Conservation (phyloP, 257 asterid species). For the Knoxia roxburghii region DNA sequence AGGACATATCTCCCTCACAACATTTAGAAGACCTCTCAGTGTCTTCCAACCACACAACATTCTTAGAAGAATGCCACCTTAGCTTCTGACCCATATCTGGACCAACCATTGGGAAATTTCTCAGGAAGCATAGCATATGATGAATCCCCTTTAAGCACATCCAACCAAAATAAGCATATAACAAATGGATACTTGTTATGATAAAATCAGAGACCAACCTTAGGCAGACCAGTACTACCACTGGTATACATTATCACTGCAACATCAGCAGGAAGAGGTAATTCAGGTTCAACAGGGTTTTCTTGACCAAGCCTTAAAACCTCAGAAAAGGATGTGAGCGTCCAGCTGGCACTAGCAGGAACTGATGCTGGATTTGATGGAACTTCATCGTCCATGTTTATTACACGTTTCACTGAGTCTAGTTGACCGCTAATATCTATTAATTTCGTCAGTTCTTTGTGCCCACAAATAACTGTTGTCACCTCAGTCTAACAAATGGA, state of each 20-base stretch:
- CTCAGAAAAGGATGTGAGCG: slow-evolving; percentile 55
- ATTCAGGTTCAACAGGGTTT: slow-evolving; percentile 68
- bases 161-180: slow-evolving; percentile 4
- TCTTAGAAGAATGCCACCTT: background rate
- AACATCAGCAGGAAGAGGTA: slow-evolving; percentile 81
- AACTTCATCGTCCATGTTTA: slow-evolving; percentile 78
- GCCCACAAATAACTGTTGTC: slow-evolving; percentile 91
- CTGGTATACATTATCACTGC: slow-evolving; percentile 99
- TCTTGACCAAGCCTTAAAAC: slow-evolving; percentile 66
- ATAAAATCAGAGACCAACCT: slow-evolving; percentile 42
- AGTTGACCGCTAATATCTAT: slow-evolving; percentile 78
- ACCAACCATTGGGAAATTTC: background rate
- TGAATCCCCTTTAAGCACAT: background rate
- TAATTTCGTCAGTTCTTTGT: slow-evolving; percentile 81
- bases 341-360: slow-evolving; percentile 58
- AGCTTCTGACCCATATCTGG: background rate
- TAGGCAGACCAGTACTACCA: slow-evolving; percentile 98
- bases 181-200: background rate
- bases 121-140: background rate
- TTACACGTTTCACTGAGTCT: slow-evolving; percentile 75
- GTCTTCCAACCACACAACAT: background rate
- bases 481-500: slow-evolving; percentile 84
- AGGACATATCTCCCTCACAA: background rate
- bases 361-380: slow-evolving; percentile 45
- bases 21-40: background rate